Evolutionary conservation across 1,284 basidiomycete genomes (phyloP).

Genomic region (Athelia psychrophila): DNA sequence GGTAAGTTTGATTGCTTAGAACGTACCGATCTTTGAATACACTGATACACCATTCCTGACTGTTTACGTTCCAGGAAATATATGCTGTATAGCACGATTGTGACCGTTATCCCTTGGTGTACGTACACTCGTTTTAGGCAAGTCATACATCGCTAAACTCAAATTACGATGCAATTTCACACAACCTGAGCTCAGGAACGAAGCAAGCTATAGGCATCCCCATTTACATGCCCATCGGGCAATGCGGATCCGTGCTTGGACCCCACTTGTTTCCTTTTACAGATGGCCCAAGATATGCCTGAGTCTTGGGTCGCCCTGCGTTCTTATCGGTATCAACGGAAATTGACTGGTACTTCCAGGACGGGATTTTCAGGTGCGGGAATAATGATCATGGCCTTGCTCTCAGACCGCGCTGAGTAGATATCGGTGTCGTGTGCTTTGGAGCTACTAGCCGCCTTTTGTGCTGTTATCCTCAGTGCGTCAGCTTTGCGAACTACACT

Average conservation of each 20-base stretch:
- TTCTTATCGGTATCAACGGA: too few relatives aligned
- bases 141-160: neutral
- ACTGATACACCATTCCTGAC: constrained; percentile 27
- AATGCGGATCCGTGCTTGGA: constrained; percentile 69
- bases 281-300: constrained; percentile 63
- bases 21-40: neutral
- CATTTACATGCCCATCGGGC: constrained; percentile 74
- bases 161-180: constrained; percentile 50
- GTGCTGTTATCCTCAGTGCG: constrained; percentile 47
- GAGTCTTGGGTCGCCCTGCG: too few relatives aligned
- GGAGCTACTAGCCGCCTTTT: constrained; percentile 53
- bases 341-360: too few relatives aligned
- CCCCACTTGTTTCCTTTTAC: constrained; percentile 67
- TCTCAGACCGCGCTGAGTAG: too few relatives aligned
- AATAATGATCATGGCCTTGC: too few relatives aligned
- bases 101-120: constrained; percentile 73
- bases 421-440: constrained; percentile 50
- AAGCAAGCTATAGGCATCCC: constrained; percentile 75
- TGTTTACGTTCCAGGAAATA: constrained; percentile 60
- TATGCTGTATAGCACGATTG: constrained; percentile 71
- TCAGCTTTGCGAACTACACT: too few relatives aligned
- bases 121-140: constrained; percentile 20
- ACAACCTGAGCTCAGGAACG: constrained; percentile 76
- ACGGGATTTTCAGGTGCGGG: constrained; percentile 58
- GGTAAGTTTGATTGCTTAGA: constrained; percentile 26